These are phyloP conservation scores for Coccinonectria pachysandricola DNA, from an alignment of 2,329 filamentous ascomycete genomes.

Conservation along the genomic window DNA sequence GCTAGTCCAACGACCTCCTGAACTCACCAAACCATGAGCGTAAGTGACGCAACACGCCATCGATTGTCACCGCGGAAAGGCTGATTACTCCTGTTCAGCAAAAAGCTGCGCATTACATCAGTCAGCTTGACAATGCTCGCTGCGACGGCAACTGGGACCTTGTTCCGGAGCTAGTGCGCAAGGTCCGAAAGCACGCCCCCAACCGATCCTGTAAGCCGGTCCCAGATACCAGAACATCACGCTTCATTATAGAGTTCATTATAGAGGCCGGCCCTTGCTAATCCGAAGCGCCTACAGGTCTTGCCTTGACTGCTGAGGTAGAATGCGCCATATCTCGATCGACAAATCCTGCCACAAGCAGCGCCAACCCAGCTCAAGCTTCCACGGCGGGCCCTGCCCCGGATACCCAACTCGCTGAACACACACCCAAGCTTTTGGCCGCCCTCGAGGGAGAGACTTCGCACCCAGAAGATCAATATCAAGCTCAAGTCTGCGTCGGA, in stretches of 20 bases:
- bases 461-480: slow-evolving; percentile 52
- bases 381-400: slow-evolving; percentile 31
- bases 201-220: slow-evolving; percentile 65
- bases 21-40: slow-evolving; percentile 26
- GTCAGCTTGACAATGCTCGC: slow-evolving; percentile 73
- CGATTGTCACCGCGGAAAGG: slow-evolving; percentile 3
- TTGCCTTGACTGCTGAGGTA: slow-evolving; percentile 58
- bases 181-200: slow-evolving; percentile 88
- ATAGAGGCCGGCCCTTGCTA: no score
- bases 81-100: slow-evolving; percentile 29
- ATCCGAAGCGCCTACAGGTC: slow-evolving; percentile 39
- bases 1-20: slow-evolving; percentile 20
- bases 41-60: slow-evolving; percentile 16
- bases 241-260: no score
- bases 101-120: slow-evolving; percentile 76
- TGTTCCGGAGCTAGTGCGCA: slow-evolving; percentile 80
- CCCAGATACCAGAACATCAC: no score
- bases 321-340: slow-evolving; percentile 55
- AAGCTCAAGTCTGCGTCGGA: slow-evolving; percentile 72
- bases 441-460: slow-evolving; percentile 48
- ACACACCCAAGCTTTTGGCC: slow-evolving; percentile 40
- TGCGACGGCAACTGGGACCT: slow-evolving; percentile 82
- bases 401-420: slow-evolving; percentile 34
- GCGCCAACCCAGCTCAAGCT: slow-evolving; percentile 22
- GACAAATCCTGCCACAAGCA: slow-evolving; percentile 21